phyloP scores from a whole-genome alignment of 441 rosid species.

The Bocquillonia castaneifolia region DNA sequence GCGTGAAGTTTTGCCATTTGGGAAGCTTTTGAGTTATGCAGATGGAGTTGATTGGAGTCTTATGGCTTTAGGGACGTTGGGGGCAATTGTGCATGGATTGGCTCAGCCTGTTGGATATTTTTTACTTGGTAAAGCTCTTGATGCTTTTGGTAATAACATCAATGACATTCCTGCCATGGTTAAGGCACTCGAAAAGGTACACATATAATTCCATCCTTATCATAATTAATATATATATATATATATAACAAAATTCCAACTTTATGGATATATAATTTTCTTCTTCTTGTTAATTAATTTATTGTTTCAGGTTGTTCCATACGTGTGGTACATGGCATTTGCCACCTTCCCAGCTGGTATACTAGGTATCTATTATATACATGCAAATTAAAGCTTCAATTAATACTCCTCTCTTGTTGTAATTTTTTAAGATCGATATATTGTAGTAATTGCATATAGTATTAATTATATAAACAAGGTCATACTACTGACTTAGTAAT shows the following conservation, averaged over 20 bases:
- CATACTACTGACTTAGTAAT: too few relatives aligned
- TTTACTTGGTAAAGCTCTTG: slow-evolving; percentile 56
- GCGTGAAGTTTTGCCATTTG: slow-evolving; percentile 30
- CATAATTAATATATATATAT: too few relatives aligned
- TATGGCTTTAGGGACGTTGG: slow-evolving; percentile 51
- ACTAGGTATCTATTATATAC: slow-evolving; percentile 34
- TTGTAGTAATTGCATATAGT: too few relatives aligned
- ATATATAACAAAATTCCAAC: too few relatives aligned
- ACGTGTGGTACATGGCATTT: slow-evolving; percentile 63
- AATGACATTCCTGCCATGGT: slow-evolving; percentile 30
- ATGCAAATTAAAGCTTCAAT: too few relatives aligned
- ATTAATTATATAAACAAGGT: too few relatives aligned
- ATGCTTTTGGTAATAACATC: slow-evolving; percentile 47
- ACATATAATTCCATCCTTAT: too few relatives aligned
- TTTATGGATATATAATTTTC: too few relatives aligned
- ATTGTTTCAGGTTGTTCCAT: slow-evolving; percentile 48
- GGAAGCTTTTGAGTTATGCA: slow-evolving; percentile 47
- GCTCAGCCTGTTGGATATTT: slow-evolving; percentile 61
- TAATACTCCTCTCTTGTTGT: too few relatives aligned
- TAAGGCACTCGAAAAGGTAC: slow-evolving; percentile 40
- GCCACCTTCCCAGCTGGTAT: slow-evolving; percentile 74
- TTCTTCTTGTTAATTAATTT: background rate
- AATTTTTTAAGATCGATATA: too few relatives aligned
- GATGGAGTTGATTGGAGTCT: slow-evolving; percentile 49
- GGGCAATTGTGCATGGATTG: slow-evolving; percentile 55